These are phyloP conservation scores for Pseudopithomyces maydicus DNA, from an alignment of 2,329 filamentous ascomycete species.

Conservation along the genomic window DNA sequence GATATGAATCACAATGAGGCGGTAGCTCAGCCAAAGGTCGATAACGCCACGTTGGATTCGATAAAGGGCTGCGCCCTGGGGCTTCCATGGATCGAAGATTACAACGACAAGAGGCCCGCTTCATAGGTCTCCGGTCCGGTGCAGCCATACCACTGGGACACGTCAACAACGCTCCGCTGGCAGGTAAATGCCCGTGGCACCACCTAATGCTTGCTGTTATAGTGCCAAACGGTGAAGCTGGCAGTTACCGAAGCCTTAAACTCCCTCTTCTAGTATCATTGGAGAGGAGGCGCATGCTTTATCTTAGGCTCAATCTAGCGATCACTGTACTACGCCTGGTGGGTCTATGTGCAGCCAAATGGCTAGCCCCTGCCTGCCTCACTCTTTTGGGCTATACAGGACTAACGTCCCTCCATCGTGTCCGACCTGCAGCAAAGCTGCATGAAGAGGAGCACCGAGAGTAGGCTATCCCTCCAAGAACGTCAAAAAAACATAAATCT, in stretches of 20 bases:
- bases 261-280: background rate
- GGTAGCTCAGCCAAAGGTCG: background rate
- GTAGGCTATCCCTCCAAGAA: background rate
- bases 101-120: background rate
- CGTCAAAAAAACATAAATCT: background rate
- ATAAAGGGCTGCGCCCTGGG: background rate
- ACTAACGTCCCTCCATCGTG: background rate
- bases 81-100: background rate
- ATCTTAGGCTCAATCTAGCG: background rate
- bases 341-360: background rate
- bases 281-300: background rate
- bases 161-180: background rate
- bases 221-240: background rate
- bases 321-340: background rate
- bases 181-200: background rate
- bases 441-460: background rate
- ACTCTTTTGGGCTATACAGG: background rate
- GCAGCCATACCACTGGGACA: background rate
- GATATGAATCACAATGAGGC: background rate
- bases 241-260: background rate
- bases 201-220: background rate
- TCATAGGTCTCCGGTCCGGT: background rate
- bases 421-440: background rate
- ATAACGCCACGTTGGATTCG: background rate
- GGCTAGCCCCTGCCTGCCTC: background rate